phyloP scores from a whole-genome alignment of 2,329 filamentous ascomycete species.

The Colletotrichum sp. region DNA sequence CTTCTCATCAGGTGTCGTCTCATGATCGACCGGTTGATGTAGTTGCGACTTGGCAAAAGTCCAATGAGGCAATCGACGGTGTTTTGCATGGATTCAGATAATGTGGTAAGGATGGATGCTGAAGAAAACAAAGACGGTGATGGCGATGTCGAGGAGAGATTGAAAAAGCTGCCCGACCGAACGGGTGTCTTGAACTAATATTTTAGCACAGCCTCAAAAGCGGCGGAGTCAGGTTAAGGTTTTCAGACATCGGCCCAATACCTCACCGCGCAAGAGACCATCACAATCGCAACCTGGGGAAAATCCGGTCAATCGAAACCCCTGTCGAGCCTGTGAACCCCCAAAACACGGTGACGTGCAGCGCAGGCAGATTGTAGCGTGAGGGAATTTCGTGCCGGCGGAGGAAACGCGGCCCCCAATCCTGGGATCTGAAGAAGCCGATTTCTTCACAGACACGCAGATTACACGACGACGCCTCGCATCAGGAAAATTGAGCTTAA shows the following conservation, averaged over 20 bases:
- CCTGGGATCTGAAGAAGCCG: background rate
- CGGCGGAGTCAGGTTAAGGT: background rate
- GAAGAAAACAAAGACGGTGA: background rate
- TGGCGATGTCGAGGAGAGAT: background rate
- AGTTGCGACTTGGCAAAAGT: background rate
- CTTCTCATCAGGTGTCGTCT: background rate
- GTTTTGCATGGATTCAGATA: background rate
- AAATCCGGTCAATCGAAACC: background rate
- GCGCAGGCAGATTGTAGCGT: background rate
- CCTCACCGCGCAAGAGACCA: background rate
- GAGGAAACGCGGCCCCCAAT: background rate
- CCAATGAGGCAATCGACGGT: background rate
- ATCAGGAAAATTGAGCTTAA: background rate
- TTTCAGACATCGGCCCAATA: background rate
- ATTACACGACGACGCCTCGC: background rate
- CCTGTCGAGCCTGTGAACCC: background rate
- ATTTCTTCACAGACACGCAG: background rate
- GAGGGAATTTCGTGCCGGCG: background rate
- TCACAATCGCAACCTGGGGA: background rate
- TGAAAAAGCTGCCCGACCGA: background rate
- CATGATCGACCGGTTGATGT: background rate
- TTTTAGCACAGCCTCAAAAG: conserved; percentile 1
- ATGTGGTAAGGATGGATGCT: background rate
- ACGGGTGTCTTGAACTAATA: background rate
- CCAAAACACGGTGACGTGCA: background rate